A percentile compares a stretch with the other conserved stretches of the same genome.
Conservation (phyloP, 2,329 filamentous ascomycete genomes). For the Rhinocladiella similis region DNA sequence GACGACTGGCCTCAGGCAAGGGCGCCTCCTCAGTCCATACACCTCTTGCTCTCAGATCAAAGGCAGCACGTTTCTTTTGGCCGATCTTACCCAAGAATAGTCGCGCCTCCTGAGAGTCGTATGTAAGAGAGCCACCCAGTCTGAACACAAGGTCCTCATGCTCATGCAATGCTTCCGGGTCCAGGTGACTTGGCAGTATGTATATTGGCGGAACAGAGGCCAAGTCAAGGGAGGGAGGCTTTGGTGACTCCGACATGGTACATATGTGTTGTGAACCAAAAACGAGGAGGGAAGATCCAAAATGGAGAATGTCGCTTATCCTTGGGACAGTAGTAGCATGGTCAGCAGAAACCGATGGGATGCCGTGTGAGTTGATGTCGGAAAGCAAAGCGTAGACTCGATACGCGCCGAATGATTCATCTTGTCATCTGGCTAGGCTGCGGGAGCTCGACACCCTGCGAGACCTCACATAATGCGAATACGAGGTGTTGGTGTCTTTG, state of each 20-base stretch:
- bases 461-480: too few relatives aligned
- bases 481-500: too few relatives aligned
- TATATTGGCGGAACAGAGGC: conserved; percentile 63
- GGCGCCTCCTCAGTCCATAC: conserved; percentile 49
- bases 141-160: conserved; percentile 64
- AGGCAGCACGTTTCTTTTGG: conserved; percentile 67
- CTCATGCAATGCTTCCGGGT: conserved; percentile 60
- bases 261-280: not conserved
- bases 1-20: conserved; percentile 5
- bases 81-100: conserved; percentile 73
- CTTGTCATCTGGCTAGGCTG: too few relatives aligned
- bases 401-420: too few relatives aligned
- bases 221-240: conserved; percentile 6
- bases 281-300: not conserved
- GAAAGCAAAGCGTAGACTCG: too few relatives aligned
- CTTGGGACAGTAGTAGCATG: too few relatives aligned
- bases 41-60: conserved; percentile 72
- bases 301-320: too few relatives aligned
- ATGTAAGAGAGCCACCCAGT: conserved; percentile 62
- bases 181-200: conserved; percentile 70
- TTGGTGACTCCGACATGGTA: not conserved
- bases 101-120: conserved; percentile 69
- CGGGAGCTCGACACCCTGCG: too few relatives aligned
- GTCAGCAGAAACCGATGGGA: too few relatives aligned
- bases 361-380: too few relatives aligned